Evolutionary conservation across 2,329 filamentous ascomycete genomes (phyloP), one percentile per base, ranked within the genome.

Genomic region (Tolypocladium tropicale): DNA sequence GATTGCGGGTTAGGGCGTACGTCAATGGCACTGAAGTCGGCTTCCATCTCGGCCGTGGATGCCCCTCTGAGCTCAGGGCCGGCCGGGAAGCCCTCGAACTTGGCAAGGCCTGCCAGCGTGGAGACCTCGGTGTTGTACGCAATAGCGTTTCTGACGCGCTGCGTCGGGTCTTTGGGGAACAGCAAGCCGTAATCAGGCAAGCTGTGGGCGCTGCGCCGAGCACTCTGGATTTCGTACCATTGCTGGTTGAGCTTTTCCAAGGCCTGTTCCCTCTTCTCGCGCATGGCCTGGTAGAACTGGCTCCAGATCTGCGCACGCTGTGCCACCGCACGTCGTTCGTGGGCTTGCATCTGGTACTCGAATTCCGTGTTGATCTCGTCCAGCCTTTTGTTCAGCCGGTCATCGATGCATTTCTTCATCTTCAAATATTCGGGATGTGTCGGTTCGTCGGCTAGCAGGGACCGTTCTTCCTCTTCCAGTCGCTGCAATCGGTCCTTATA

Each of bases 51-150:
- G 12, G 81, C 76, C 25, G 80, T 72, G 39, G 86, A 85, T 30
- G 89, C 88, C 46, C 88, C 81, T 57, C 78, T 78, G 72, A 99
- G 86, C 36, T 89, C 80, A 23, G 94, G 94, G n/a, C 92, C 94
- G 34, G 93, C 92, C 37, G 94, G 94, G 72, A 99, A 99, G 28
- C 94, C 94, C 65, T 95, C 86, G 69, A 96, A 92, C 73, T 96
- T 97, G 37, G 93, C 92, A 53, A 97, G 80, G 39, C 93, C 93
- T 6, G 92, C 86, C 56, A 99, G 76, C 32, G 96, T 84, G 0
- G 92, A 95, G 5, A 99, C 92, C 69, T 99, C 94, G 61, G 88
- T 89, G 69, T 96, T 97, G 75, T 97, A 97, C 51, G 92, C 88
- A 53, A 91, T 82, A 63, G 95, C 92, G 60, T 96, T 89, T 59